A percentile compares a stretch with the other conserved stretches of the same genome.
These are phyloP conservation scores for Phytophthora parvispora DNA, from an alignment of 352 stramenopile genomes.

Conservation along the genomic window DNA sequence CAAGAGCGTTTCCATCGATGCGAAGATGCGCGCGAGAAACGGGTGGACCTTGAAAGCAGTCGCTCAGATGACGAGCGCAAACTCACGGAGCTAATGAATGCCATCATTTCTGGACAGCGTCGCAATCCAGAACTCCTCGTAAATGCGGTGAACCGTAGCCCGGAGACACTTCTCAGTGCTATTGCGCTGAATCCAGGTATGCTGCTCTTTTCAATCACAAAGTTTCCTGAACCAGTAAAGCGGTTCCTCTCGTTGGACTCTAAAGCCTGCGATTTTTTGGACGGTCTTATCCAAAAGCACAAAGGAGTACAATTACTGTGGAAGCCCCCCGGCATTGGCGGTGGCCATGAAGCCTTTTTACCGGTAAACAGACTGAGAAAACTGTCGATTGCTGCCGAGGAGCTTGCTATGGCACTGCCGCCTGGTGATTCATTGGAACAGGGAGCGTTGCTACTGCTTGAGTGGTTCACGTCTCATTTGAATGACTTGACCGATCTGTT, in stretches of 20 bases:
- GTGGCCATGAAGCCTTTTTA: conserved; percentile 13
- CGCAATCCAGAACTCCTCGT: conserved; percentile 69
- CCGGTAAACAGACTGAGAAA: conserved; percentile 10
- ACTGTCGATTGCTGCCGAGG: conserved; percentile 23
- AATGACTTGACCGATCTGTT: conserved; percentile 60
- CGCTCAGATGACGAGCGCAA: conserved; percentile 36
- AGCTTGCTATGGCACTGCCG: conserved; percentile 18
- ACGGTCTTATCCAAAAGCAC: conserved; percentile 56
- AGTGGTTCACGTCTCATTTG: conserved; percentile 74
- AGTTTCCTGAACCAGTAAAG: conserved; percentile 75
- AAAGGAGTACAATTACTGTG: conserved; percentile 74
- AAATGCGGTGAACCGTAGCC: conserved; percentile 68
- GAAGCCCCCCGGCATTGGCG: conserved; percentile 30
- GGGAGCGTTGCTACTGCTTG: conserved; percentile 40
- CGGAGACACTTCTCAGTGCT: conserved; percentile 72
- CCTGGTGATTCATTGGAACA: conserved; percentile 21
- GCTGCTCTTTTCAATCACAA: conserved; percentile 74
- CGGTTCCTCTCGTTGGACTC: conserved; percentile 70
- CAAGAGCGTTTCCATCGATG: conserved; percentile 56
- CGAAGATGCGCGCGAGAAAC: conserved; percentile 38
- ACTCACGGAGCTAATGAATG: conserved; percentile 47
- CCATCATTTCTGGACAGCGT: conserved; percentile 61
- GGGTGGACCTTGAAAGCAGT: conserved; percentile 24
- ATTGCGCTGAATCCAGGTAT: conserved; percentile 76
- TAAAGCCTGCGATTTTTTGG: conserved; percentile 64